A percentile compares a stretch with the other conserved stretches of the same genome.
These are phyloP conservation scores for Aspergillus uvarum DNA, from an alignment of 2,329 filamentous ascomycete genomes.

Conservation along the genomic window DNA sequence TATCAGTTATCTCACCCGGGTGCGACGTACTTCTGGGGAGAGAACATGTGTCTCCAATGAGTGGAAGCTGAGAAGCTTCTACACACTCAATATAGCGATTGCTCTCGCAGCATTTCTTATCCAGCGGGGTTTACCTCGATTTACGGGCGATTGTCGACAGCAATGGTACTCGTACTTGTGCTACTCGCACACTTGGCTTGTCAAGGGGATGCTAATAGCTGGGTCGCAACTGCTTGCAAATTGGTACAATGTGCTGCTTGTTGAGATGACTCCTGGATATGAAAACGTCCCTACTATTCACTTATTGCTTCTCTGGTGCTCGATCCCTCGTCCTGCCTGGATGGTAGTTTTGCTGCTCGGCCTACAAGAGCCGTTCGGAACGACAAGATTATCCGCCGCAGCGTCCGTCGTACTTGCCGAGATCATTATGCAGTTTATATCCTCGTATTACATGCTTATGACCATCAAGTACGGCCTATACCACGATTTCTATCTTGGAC, in stretches of 20 bases:
- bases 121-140: neutral
- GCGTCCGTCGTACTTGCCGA: constrained; percentile 5
- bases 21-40: neutral
- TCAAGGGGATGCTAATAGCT: constrained; percentile 2
- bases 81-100: constrained; percentile 1
- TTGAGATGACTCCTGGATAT: constrained; percentile 1
- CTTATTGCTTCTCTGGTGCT: constrained; percentile 5
- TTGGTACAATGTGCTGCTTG: neutral
- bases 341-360: neutral
- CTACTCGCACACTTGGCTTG: neutral
- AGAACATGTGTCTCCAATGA: constrained; percentile 2
- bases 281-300: neutral
- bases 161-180: neutral
- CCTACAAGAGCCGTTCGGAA: neutral
- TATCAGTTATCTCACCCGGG: neutral
- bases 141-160: neutral
- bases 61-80: constrained; percentile 5
- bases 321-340: constrained; percentile 1
- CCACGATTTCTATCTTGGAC: constrained; percentile 5
- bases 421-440: constrained; percentile 1
- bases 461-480: constrained; percentile 7
- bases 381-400: neutral
- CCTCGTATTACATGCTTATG: constrained; percentile 3
- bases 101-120: neutral
- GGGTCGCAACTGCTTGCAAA: neutral